These are phyloP conservation scores for Neurospora hispaniola DNA, from an alignment of 495 filamentous ascomycete genomes.

Conservation along the genomic window DNA sequence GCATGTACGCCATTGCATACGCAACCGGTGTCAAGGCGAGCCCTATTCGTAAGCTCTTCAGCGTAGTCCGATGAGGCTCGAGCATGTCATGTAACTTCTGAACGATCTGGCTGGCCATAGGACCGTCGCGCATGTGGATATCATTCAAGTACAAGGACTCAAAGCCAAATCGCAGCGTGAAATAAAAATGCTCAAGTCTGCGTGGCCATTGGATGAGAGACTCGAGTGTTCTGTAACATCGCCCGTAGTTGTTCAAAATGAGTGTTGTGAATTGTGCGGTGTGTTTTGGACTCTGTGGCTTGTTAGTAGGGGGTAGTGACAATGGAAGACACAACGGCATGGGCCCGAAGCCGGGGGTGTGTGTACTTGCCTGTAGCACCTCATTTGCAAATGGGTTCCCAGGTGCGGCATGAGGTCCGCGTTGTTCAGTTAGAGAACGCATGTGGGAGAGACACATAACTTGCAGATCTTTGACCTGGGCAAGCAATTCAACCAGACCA, in stretches of 20 bases:
- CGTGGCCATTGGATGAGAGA: background rate
- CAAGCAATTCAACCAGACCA: background rate
- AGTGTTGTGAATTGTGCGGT: background rate
- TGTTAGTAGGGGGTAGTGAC: background rate
- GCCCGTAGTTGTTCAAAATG: background rate
- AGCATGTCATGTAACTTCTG: background rate
- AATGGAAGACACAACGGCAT: background rate
- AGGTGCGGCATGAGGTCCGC: background rate
- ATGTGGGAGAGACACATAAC: background rate
- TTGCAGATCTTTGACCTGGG: background rate
- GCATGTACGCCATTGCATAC: background rate
- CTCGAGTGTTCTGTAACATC: background rate
- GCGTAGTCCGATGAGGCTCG: background rate
- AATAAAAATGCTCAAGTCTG: background rate
- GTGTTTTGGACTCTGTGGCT: background rate
- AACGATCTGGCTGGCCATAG: background rate
- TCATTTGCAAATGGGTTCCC: background rate
- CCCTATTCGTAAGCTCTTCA: background rate
- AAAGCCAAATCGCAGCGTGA: background rate
- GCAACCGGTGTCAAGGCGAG: background rate
- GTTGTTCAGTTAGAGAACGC: background rate
- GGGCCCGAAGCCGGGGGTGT: background rate
- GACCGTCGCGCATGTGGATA: background rate
- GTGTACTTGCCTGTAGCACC: background rate
- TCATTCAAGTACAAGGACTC: background rate